Percentiles rank a stretch among this genome's conserved stretches.
These are phyloP conservation scores for Circinella umbellata DNA, from an alignment of 371 early-diverging fungal species.

Conservation along the genomic window DNA sequence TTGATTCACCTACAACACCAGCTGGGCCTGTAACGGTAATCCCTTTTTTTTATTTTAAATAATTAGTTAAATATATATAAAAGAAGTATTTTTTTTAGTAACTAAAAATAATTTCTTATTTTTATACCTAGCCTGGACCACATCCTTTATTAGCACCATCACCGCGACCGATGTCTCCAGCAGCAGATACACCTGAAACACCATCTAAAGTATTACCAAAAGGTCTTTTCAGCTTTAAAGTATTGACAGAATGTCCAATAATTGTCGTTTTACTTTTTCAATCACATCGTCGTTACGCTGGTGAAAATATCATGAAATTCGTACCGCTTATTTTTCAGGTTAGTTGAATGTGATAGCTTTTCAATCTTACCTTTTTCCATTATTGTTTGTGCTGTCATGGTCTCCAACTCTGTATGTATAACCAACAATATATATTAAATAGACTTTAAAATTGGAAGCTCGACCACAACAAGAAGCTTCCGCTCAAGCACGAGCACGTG, in stretches of 20 bases:
- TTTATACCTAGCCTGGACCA: conserved; percentile 50
- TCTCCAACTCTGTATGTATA: too few relatives aligned
- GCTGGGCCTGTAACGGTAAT: conserved; percentile 58
- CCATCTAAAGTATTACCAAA: conserved; percentile 71
- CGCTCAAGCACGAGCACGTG: conserved; percentile 66
- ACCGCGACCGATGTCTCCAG: conserved; percentile 82
- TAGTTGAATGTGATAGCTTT: conserved; percentile 1
- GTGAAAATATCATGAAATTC: conserved; percentile 80
- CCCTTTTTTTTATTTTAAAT: too few relatives aligned
- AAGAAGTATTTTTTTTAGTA: too few relatives aligned
- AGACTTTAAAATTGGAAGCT: conserved; percentile 81
- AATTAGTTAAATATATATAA: too few relatives aligned
- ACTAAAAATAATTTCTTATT: too few relatives aligned
- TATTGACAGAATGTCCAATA: conserved; percentile 96
- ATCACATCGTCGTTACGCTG: conserved; percentile 79
- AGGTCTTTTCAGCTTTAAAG: conserved; percentile 92
- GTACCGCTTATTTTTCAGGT: conserved; percentile 90
- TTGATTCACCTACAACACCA: conserved; percentile 71
- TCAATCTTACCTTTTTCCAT: not conserved
- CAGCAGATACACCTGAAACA: conserved; percentile 65
- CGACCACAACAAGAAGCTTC: conserved; percentile 78
- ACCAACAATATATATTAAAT: conserved; percentile 2
- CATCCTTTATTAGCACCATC: conserved; percentile 63
- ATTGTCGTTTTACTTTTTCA: conserved; percentile 97
- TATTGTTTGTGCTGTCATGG: not conserved